Conservation (phyloP, 805 yeast species). For the Ogataea trehalophila region DNA sequence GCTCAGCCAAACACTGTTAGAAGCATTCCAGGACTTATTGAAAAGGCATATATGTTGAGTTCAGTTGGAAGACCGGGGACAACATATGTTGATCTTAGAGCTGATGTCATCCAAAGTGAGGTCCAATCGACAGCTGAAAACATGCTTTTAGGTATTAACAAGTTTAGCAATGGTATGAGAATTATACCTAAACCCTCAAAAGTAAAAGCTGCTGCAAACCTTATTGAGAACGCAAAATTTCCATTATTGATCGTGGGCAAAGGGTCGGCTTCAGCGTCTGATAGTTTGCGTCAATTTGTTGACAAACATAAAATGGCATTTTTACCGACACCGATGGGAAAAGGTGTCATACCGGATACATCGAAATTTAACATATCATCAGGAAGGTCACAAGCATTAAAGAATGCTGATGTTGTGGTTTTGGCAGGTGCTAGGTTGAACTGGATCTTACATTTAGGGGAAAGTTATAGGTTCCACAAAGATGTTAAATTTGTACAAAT, state of each 20-base stretch:
- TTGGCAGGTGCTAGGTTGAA: slow-evolving; percentile 64
- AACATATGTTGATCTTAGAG: slow-evolving; percentile 62
- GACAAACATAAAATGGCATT: slow-evolving; percentile 44
- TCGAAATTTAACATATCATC: slow-evolving; percentile 48
- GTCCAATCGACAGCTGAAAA: neutral
- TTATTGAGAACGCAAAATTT: slow-evolving; percentile 32
- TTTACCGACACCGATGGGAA: slow-evolving; percentile 76
- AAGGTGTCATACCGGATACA: slow-evolving; percentile 58
- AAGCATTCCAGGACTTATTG: slow-evolving; percentile 36
- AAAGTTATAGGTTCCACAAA: slow-evolving; percentile 44
- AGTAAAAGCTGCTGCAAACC: slow-evolving; percentile 32
- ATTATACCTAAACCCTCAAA: slow-evolving; percentile 32
- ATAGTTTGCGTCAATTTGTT: slow-evolving; percentile 38
- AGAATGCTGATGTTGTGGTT: slow-evolving; percentile 52
- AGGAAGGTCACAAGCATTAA: slow-evolving; percentile 58
- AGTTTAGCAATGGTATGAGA: slow-evolving; percentile 2
- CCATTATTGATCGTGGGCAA: slow-evolving; percentile 64
- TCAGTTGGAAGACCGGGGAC: slow-evolving; percentile 55
- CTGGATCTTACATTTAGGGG: slow-evolving; percentile 72
- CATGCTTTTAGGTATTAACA: slow-evolving; percentile 19
- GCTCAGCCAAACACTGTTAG: slow-evolving; percentile 26
- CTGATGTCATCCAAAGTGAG: slow-evolving; percentile 44
- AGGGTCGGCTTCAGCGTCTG: slow-evolving; percentile 48
- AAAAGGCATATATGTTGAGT: slow-evolving; percentile 42
- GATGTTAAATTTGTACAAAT: slow-evolving; percentile 52